Conservation (phyloP, 768 basidiomycete species). For the Mrakia frigida region DNA sequence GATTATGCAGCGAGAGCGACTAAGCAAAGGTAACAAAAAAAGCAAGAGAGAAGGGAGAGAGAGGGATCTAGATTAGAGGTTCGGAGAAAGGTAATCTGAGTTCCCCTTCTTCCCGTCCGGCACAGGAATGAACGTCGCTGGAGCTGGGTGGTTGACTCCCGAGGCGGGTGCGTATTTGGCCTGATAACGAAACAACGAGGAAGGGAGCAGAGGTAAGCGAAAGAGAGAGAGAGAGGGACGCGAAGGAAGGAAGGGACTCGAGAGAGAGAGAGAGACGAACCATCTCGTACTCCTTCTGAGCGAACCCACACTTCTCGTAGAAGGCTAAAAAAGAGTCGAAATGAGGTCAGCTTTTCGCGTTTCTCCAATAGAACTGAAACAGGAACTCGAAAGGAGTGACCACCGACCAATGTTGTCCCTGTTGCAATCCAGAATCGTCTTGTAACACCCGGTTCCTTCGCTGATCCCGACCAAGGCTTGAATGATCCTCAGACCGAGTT, state of each 20-base stretch:
- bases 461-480: conserved; percentile 78
- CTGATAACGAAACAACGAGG: not conserved
- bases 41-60: not conserved
- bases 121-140: not conserved
- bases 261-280: conserved; percentile 44
- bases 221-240: not conserved
- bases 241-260: not conserved
- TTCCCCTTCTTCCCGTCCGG: conserved; percentile 15
- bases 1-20: too few relatives aligned
- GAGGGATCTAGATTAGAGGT: not conserved
- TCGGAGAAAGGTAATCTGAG: not conserved
- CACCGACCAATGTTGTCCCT: conserved; percentile 85
- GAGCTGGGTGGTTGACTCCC: not conserved
- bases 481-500: conserved; percentile 81
- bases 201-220: not conserved
- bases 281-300: conserved; percentile 92
- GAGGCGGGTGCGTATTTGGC: conserved; percentile 26
- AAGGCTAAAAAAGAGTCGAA: conserved; percentile 59
- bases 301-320: conserved; percentile 91
- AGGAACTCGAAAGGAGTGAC: not conserved
- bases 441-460: conserved; percentile 77
- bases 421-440: conserved; percentile 95
- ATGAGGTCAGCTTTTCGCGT: conserved; percentile 7
- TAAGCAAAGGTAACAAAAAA: too few relatives aligned
- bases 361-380: too few relatives aligned